Base-by-base conservation (phyloP, 73 alveolate species). In the Uronychia binucleata region DNA sequence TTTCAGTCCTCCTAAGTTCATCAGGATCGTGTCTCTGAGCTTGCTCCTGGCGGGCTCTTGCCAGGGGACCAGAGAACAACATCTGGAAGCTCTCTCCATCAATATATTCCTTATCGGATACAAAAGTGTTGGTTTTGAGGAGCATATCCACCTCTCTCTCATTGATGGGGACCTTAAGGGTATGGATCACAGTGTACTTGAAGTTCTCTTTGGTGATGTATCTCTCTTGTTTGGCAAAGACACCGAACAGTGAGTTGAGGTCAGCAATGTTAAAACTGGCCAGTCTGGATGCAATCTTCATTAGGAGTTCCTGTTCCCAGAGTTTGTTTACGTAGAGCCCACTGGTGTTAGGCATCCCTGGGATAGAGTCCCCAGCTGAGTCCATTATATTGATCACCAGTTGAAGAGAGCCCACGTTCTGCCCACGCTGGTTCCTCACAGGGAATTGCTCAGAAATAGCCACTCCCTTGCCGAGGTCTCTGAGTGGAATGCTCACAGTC, bases 401-500 rank as follows among this genome's bases (percentile, higher is more conserved):
- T 34, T 88, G 87, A 0, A 88, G 59, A 27, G 34, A 30, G 1
- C 94, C 94, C 0, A 60, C 78, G 5, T 59, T 86, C 34, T 34
- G 29, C 5, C 88, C 87, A 0, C 75, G 26, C 28, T 58, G 30
- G 78, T 88, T 83, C 30, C 33, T n/a, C 11, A 88, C 30, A 0
- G 86, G 79, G 85, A 75, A 76, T 27, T 67, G 34, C 27, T 88
- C 86, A 0, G 27, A 74, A 0, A 82, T 1, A 0, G 57, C 78
- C n/a, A 29, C 85, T 30, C 86, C 75, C 13, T 74, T 59, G 31
- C 79, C 31, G 0, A 88, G n/a, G 27, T 82, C 89, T 1, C 33
- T 26, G 0, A 88, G 94, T 30, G 94, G 94, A 59, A 88, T 46
- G n/a, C 87, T 19, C 1, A 78, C 90, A 34, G 84, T 88, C 0